phyloP scores from a whole-genome alignment of 192 early-diverging fungal species.

The Linnemannia schmuckeri region DNA sequence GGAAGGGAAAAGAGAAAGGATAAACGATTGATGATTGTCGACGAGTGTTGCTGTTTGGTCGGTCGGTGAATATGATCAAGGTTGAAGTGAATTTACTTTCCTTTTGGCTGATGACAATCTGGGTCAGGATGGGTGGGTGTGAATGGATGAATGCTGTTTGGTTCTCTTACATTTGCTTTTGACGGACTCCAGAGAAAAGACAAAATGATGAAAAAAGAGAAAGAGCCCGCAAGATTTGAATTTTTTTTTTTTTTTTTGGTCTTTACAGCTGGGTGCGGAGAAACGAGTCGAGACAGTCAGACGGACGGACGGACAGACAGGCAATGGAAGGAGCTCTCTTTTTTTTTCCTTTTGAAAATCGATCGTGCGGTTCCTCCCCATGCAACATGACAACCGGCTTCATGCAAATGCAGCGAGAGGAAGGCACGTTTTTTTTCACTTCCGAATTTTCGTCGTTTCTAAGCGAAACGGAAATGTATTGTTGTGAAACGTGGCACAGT shows the following conservation, averaged over 20 bases:
- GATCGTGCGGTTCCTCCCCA: too few relatives aligned
- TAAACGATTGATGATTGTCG: background rate
- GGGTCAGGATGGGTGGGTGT: background rate
- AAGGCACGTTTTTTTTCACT: background rate
- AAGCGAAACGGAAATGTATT: background rate
- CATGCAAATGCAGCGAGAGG: background rate
- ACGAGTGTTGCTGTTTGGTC: background rate
- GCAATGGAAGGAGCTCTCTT: background rate
- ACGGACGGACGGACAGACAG: background rate
- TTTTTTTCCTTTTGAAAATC: slow-evolving; percentile 7
- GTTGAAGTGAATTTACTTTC: background rate
- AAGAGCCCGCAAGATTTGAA: too few relatives aligned
- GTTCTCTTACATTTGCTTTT: background rate
- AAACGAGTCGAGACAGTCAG: background rate
- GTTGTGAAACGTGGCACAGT: background rate
- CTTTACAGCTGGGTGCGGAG: background rate
- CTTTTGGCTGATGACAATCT: background rate
- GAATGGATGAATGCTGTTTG: background rate
- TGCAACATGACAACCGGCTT: background rate
- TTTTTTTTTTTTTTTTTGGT: too few relatives aligned
- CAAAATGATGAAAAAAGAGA: too few relatives aligned
- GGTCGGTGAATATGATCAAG: background rate
- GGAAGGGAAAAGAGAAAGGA: background rate
- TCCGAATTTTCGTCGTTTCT: background rate
- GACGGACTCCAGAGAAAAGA: too few relatives aligned